Evolutionary conservation across 1,284 basidiomycete genomes (phyloP).

Genomic region (Naganishia sp.): DNA sequence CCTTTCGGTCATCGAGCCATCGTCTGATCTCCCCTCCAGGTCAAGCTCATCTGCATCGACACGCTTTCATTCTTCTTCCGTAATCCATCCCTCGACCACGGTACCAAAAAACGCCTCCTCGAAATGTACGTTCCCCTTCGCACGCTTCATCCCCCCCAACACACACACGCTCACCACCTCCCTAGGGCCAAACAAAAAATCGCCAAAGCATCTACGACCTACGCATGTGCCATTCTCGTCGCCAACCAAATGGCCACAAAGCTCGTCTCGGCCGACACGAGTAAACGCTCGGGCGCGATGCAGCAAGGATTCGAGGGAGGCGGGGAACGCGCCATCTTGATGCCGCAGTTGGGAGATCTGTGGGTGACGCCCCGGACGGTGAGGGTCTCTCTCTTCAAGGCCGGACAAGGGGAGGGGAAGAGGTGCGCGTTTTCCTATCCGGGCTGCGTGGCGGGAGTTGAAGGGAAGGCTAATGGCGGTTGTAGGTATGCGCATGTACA

Average conservation of each 20-base stretch:
- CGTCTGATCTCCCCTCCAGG: conserved; percentile 36
- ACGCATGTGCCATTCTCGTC: conserved; percentile 38
- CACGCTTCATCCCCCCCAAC: no score
- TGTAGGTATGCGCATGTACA: conserved; percentile 27
- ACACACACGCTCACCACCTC: no score
- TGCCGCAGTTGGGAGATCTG: conserved; percentile 50
- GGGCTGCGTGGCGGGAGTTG: no score
- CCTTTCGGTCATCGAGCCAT: background rate
- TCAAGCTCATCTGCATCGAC: conserved; percentile 51
- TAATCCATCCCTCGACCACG: conserved; percentile 46
- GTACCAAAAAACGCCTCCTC: conserved; percentile 42
- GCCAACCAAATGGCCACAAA: conserved; percentile 53
- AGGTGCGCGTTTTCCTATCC: conserved; percentile 36
- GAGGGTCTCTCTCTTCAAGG: conserved; percentile 47
- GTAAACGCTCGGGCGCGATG: conserved; percentile 37
- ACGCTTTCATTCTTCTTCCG: conserved; percentile 53
- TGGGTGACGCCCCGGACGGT: conserved; percentile 51
- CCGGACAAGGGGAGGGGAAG: conserved; percentile 42
- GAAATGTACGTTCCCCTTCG: conserved; percentile 43
- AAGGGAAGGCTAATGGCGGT: background rate
- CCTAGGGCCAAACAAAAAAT: conserved; percentile 48
- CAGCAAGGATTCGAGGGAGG: no score
- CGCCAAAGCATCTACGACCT: conserved; percentile 39
- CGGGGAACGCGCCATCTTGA: conserved; percentile 43
- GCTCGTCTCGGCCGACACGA: conserved; percentile 49